A percentile compares a stretch with the other conserved stretches of the same genome.
phyloP scores from a whole-genome alignment of 1,284 basidiomycete species.

The Apiotrichum gamsii region DNA sequence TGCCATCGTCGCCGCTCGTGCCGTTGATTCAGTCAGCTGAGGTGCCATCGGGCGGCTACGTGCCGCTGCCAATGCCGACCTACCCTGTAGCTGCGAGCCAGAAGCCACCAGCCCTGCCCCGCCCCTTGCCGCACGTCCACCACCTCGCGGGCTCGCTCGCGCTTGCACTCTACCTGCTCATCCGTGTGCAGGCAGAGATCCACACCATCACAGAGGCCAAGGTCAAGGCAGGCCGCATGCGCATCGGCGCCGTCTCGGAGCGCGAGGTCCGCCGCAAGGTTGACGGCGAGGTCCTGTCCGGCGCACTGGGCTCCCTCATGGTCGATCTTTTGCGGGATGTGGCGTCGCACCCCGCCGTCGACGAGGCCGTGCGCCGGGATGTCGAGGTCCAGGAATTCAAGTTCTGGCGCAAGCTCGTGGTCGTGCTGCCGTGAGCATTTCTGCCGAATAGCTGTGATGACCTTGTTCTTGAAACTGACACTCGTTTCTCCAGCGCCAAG shows the following conservation, averaged over 20 bases:
- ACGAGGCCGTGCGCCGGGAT: slow-evolving; percentile 32
- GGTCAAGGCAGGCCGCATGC: slow-evolving; percentile 65
- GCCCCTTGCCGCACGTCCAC: slow-evolving; percentile 46
- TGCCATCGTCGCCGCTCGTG: slow-evolving; percentile 69
- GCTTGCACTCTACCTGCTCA: slow-evolving; percentile 45
- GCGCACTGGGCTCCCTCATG: slow-evolving; percentile 38
- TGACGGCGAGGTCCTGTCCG: slow-evolving; percentile 41
- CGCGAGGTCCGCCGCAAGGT: slow-evolving; percentile 61
- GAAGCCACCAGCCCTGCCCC: slow-evolving; percentile 37
- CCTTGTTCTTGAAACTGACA: too few species aligned
- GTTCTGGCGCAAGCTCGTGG: slow-evolving; percentile 38
- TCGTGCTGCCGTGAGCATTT: slow-evolving; percentile 17
- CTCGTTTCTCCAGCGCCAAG: background rate
- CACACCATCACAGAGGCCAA: slow-evolving; percentile 57
- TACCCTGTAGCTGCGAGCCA: slow-evolving; percentile 60
- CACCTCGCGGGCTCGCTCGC: slow-evolving; percentile 49
- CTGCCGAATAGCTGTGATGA: too few species aligned
- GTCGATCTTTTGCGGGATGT: slow-evolving; percentile 35
- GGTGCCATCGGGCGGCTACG: slow-evolving; percentile 48
- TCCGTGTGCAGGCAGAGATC: slow-evolving; percentile 57
- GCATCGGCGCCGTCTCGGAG: slow-evolving; percentile 62
- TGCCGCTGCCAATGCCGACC: slow-evolving; percentile 33
- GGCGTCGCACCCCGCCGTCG: slow-evolving; percentile 29
- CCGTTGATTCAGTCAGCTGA: slow-evolving; percentile 61
- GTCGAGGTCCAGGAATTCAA: slow-evolving; percentile 41